Percentiles rank a stretch among this genome's conserved stretches.
Evolutionary conservation across 495 filamentous ascomycete species (phyloP).

Genomic region (Penicillium cataractarum): DNA sequence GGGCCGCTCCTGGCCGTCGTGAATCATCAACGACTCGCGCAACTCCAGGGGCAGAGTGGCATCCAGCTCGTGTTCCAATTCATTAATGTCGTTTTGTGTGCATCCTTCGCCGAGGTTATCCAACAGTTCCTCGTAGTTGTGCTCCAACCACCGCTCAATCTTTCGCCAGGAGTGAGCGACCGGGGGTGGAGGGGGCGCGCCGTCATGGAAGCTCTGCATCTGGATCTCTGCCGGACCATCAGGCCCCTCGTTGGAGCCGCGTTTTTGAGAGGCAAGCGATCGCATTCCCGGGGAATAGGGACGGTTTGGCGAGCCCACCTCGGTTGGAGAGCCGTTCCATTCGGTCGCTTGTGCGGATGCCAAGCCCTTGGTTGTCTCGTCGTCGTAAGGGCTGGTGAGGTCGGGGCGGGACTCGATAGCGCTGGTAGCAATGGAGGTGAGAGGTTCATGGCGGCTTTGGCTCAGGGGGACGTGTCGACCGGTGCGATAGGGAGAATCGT

Average conservation of each 20-base stretch:
- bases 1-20: slow-evolving; percentile 95
- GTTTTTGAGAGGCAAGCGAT: slow-evolving; percentile 64
- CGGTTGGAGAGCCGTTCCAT: slow-evolving; percentile 64
- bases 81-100: slow-evolving; percentile 93
- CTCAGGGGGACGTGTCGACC: slow-evolving; percentile 79
- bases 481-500: slow-evolving; percentile 84
- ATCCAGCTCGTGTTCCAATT: slow-evolving; percentile 94
- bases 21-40: slow-evolving; percentile 84
- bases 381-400: slow-evolving; percentile 71
- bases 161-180: slow-evolving; percentile 87
- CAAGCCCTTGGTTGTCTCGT: slow-evolving; percentile 63
- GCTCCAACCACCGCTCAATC: slow-evolving; percentile 92
- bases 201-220: slow-evolving; percentile 95
- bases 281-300: slow-evolving; percentile 93
- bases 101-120: slow-evolving; percentile 91
- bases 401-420: slow-evolving; percentile 78
- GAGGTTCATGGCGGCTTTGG: slow-evolving; percentile 67
- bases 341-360: slow-evolving; percentile 57
- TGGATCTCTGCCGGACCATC: slow-evolving; percentile 83
- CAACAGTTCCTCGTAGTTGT: slow-evolving; percentile 90
- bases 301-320: slow-evolving; percentile 53
- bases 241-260: slow-evolving; percentile 56
- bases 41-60: slow-evolving; percentile 93
- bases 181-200: slow-evolving; percentile 85
- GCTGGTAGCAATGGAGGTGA: slow-evolving; percentile 78